A percentile compares a stretch with the other conserved stretches of the same genome.
Evolutionary conservation across 2,329 filamentous ascomycete species (phyloP).

Genomic region (Pseudogymnoascus sp.): DNA sequence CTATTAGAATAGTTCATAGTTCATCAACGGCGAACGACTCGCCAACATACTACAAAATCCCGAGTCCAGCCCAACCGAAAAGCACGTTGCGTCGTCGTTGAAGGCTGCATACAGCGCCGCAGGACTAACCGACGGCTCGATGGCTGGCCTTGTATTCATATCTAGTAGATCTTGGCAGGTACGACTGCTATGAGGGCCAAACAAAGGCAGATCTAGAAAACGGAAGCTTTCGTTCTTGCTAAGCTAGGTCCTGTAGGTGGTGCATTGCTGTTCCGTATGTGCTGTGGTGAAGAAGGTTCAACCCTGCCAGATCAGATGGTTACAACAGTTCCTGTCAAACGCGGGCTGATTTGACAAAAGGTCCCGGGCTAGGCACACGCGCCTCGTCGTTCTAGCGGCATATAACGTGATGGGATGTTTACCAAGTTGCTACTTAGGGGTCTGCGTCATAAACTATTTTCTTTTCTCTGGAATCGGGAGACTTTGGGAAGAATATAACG

Average conservation of each 20-base stretch:
- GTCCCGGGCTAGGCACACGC: background rate
- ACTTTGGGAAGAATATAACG: background rate
- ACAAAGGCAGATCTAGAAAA: background rate
- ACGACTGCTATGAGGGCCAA: background rate
- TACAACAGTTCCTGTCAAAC: background rate
- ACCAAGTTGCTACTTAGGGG: background rate
- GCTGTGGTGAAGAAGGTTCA: background rate
- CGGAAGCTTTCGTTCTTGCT: background rate
- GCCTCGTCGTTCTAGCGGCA: background rate
- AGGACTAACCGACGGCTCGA: constrained; percentile 67
- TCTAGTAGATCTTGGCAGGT: constrained; percentile 18
- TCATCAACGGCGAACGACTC: background rate
- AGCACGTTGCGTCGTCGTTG: constrained; percentile 77
- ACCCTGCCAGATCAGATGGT: background rate
- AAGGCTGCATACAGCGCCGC: constrained; percentile 76
- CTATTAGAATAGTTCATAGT: constrained; percentile 22
- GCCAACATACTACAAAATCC: constrained; percentile 67
- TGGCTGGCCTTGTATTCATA: constrained; percentile 86
- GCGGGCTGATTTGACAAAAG: background rate
- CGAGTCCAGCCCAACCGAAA: constrained; percentile 76
- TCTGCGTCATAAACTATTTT: background rate
- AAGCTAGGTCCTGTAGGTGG: background rate
- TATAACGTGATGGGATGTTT: background rate
- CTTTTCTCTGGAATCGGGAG: background rate
- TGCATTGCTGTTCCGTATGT: background rate